Evolutionary conservation across 441 rosid genomes (phyloP), one percentile per base, ranked within the genome.

Genomic region (Geranium incanum): DNA sequence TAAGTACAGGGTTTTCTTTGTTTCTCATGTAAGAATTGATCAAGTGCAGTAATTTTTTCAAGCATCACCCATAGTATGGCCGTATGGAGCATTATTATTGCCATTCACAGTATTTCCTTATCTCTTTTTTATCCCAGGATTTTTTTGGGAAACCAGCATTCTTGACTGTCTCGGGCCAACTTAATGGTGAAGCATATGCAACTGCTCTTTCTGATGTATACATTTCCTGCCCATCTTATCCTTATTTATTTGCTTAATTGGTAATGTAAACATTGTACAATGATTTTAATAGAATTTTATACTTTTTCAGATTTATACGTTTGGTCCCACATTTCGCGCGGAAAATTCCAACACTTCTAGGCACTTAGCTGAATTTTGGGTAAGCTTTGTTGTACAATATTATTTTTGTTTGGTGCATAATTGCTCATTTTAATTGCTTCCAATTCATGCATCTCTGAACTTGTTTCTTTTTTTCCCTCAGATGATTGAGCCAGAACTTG

Each of bases 401-500:
- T 68, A 68, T 69, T 68, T 71, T 19, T 2, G 5, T 21, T 60
- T 13, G 36, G 3, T 62, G 59, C 75, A 43, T 73, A 67, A 70
- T 43, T 66, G 7, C 52, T 57, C 68, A 1, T 6, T 75, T 72
- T 69, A 68, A 45, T 28, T 62, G 62, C 69, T 15, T 70, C 60
- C 39, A 52, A 62, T 18, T 74, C 7, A 48, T 72, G 60, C 67
- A 21, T 68, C 69, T 75, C 78, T 45, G 41, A 41, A 62, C 18
- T 76, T 72, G 50, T 11, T 52, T 68, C 68, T 73, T 67, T 78
- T 70, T 45, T 70, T 45, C 66, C 67, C 69, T 36, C 68, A 8
- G 97, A 94, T 94, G 97, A 94, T 94, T 84, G 99, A 94, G 80
- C 99, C 99, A 41, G 99, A 94, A 77, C 93, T 94, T 71, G 97